Percentiles rank a stretch among this genome's conserved stretches.
phyloP scores from a whole-genome alignment of 495 filamentous ascomycete genomes.

The Aspergillus indologenus region DNA sequence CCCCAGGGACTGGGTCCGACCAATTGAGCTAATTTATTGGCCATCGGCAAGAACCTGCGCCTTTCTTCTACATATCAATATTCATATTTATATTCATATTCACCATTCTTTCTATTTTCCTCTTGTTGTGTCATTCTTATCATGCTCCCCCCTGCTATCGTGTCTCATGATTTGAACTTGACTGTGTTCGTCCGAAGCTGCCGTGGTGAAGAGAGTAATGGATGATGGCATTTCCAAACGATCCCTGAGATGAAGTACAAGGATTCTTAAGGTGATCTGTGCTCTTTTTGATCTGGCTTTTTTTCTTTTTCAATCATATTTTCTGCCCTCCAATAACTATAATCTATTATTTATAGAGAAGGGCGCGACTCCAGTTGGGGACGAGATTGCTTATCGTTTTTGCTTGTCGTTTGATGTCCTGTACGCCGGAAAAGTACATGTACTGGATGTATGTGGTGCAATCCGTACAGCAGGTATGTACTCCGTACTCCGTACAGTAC shows the following conservation, averaged over 20 bases:
- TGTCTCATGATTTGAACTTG: not conserved
- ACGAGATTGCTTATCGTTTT: too few relatives aligned
- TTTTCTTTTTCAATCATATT: too few relatives aligned
- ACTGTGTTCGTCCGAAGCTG: not conserved
- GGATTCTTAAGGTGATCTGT: not conserved
- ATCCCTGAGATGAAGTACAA: not conserved
- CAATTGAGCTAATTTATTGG: conserved; percentile 5
- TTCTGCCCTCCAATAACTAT: too few relatives aligned
- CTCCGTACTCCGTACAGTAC: not conserved
- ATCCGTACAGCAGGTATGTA: too few relatives aligned
- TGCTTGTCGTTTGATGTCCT: too few relatives aligned
- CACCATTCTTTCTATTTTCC: not conserved
- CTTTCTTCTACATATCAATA: not conserved
- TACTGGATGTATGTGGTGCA: too few relatives aligned
- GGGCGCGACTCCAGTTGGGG: too few relatives aligned
- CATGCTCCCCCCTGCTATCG: not conserved
- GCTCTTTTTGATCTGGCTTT: not conserved
- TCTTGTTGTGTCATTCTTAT: not conserved
- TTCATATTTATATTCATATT: not conserved
- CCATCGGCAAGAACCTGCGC: not conserved
- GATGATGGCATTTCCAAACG: not conserved
- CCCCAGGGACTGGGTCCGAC: not conserved
- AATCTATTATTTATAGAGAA: too few relatives aligned
- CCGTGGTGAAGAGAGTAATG: not conserved
- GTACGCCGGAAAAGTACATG: too few relatives aligned